phyloP scores from a whole-genome alignment of 148 eudicot species.

The Talinum fruticosum region DNA sequence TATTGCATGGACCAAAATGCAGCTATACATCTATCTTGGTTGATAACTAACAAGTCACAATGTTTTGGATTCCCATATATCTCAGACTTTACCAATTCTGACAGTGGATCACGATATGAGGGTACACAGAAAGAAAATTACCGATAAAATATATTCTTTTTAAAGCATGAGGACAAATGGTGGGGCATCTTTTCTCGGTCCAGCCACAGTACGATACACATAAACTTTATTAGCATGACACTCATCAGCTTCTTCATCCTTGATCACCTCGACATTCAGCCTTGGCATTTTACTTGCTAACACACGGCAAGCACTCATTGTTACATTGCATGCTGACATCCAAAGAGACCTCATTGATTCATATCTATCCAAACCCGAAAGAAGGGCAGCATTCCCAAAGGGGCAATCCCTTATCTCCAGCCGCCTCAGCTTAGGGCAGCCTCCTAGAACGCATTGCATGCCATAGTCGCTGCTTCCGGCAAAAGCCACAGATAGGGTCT shows the following conservation, averaged over 20 bases:
- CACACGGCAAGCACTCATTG: constrained; percentile 49
- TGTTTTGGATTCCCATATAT: no score
- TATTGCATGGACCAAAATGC: no score
- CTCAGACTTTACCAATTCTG: not conserved
- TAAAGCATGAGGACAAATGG: constrained; percentile 70
- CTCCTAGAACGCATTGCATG: constrained; percentile 64
- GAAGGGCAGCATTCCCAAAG: constrained; percentile 65
- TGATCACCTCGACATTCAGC: constrained; percentile 89
- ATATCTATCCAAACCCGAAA: constrained; percentile 61
- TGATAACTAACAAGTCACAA: no score
- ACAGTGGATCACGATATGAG: not conserved
- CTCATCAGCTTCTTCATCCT: constrained; percentile 48
- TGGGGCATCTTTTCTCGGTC: constrained; percentile 78
- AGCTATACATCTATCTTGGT: no score
- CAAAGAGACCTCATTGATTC: constrained; percentile 86
- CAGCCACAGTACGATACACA: constrained; percentile 76
- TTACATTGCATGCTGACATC: constrained; percentile 83
- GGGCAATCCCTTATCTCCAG: constrained; percentile 90
- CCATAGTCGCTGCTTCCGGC: constrained; percentile 80
- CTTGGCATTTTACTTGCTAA: constrained; percentile 71
- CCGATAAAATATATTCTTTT: constrained; percentile 24
- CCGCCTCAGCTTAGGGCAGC: constrained; percentile 71
- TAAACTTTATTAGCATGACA: constrained; percentile 61
- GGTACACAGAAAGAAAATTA: constrained; percentile 16
- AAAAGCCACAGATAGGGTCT: constrained; percentile 86